Conservation (phyloP, 2,329 filamentous ascomycete genomes). For the Pseudopyrenochaeta lycopersici region DNA sequence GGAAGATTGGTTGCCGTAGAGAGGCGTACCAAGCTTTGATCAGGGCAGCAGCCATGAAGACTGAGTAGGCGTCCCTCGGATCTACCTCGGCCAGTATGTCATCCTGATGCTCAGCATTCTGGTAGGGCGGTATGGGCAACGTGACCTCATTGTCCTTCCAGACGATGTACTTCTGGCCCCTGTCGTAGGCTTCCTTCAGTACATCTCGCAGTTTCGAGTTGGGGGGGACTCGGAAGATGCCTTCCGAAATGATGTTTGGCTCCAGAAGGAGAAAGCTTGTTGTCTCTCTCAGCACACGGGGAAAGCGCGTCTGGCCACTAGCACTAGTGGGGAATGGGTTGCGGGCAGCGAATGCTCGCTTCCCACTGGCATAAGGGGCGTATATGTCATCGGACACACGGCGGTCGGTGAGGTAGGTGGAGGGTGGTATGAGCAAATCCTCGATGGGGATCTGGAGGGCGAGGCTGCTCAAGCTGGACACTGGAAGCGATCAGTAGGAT, state of each 20-base stretch:
- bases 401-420: slow-evolving; percentile 64
- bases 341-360: slow-evolving; percentile 57
- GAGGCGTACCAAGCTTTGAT: slow-evolving; percentile 66
- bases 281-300: slow-evolving; percentile 62
- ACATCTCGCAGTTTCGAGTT: slow-evolving; percentile 60
- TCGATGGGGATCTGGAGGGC: slow-evolving; percentile 62
- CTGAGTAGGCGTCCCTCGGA: slow-evolving; percentile 61
- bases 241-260: slow-evolving; percentile 59
- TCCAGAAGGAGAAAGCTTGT: slow-evolving; percentile 61
- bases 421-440: slow-evolving; percentile 62
- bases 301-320: slow-evolving; percentile 58
- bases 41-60: slow-evolving; percentile 62
- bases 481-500: slow-evolving; percentile 39
- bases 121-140: slow-evolving; percentile 45
- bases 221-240: slow-evolving; percentile 63
- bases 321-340: slow-evolving; percentile 58
- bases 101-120: slow-evolving; percentile 44
- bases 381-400: slow-evolving; percentile 59
- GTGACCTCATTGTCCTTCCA: slow-evolving; percentile 57
- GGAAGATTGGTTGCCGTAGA: slow-evolving; percentile 62
- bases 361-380: slow-evolving; percentile 56
- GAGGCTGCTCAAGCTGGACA: slow-evolving; percentile 59
- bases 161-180: slow-evolving; percentile 63
- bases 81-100: slow-evolving; percentile 58
- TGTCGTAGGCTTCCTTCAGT: slow-evolving; percentile 63